phyloP scores from a whole-genome alignment of 2,329 filamentous ascomycete species.

The Fusarium chaquense region DNA sequence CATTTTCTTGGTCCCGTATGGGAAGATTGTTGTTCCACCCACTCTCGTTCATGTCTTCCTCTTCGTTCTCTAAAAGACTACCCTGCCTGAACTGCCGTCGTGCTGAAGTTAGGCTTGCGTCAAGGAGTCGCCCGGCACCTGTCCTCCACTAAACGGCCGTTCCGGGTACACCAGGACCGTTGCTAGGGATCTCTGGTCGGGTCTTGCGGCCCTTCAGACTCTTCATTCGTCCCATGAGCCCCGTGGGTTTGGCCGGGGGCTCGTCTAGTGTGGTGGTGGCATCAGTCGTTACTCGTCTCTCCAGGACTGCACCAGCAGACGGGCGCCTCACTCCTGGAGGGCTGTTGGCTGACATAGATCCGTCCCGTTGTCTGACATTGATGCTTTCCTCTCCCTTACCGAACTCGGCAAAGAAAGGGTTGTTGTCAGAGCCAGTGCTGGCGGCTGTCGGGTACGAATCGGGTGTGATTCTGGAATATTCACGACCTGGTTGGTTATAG shows the following conservation, averaged over 20 bases:
- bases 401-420: constrained; percentile 89
- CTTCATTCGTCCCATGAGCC: constrained; percentile 83
- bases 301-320: constrained; percentile 61
- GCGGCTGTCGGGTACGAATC: constrained; percentile 52
- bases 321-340: constrained; percentile 61
- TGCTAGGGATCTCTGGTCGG: constrained; percentile 53
- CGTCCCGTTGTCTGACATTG: constrained; percentile 57
- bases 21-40: constrained; percentile 10
- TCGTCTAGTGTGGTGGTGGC: constrained; percentile 56
- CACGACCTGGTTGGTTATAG: constrained; percentile 67
- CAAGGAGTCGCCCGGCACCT: constrained; percentile 39
- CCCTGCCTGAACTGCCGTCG: constrained; percentile 31
- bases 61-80: constrained; percentile 16
- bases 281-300: constrained; percentile 75
- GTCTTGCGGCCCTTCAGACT: constrained; percentile 76
- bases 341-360: constrained; percentile 64
- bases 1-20: constrained; percentile 43
- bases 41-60: constrained; percentile 13
- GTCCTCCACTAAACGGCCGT: constrained; percentile 56
- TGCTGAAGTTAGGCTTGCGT: constrained; percentile 32
- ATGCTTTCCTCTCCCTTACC: constrained; percentile 67
- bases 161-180: constrained; percentile 54
- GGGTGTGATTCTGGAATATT: constrained; percentile 58
- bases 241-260: constrained; percentile 63
- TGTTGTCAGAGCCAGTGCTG: constrained; percentile 59